Evolutionary conservation across 805 yeast genomes (phyloP).

Genomic region (Saccharomyces eubayanus): DNA sequence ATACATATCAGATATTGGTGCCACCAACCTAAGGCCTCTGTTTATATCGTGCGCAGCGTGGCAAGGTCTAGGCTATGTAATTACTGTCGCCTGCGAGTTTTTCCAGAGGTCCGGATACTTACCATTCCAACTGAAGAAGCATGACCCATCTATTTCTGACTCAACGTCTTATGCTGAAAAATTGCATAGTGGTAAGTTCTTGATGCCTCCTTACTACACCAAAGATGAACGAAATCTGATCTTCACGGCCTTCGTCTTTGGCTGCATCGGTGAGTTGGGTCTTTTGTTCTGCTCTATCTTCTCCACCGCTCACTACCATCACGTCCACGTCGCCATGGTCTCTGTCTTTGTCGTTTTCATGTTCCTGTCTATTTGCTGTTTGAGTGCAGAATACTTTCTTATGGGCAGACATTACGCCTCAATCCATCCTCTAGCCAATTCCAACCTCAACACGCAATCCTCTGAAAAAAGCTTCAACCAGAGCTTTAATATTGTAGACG

Average conservation of each 20-base stretch:
- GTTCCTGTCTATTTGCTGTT: conserved; percentile 43
- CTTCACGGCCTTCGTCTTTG: conserved; percentile 37
- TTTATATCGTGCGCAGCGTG: conserved; percentile 71
- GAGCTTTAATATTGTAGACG: conserved; percentile 3
- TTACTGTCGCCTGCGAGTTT: conserved; percentile 56
- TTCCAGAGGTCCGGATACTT: conserved; percentile 49
- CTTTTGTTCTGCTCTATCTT: conserved; percentile 67
- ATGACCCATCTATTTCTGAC: conserved; percentile 5
- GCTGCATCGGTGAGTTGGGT: conserved; percentile 59
- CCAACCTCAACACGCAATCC: conserved; percentile 9
- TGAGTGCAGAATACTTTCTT: conserved; percentile 38
- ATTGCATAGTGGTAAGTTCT: conserved; percentile 13
- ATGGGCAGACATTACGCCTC: conserved; percentile 40
- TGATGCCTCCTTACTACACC: conserved; percentile 35
- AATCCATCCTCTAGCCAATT: conserved; percentile 28
- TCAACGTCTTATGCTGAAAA: conserved; percentile 8
- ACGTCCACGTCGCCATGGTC: conserved; percentile 59
- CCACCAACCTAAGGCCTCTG: conserved; percentile 75
- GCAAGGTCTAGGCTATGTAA: conserved; percentile 67
- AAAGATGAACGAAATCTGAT: conserved; percentile 34
- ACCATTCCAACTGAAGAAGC: conserved; percentile 14
- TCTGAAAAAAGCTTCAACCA: conserved; percentile 9
- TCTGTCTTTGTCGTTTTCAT: conserved; percentile 61
- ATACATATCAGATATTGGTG: conserved; percentile 81
- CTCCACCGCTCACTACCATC: conserved; percentile 49